Conservation (phyloP, 2,329 filamentous ascomycete genomes). For the Davidsoniella virescens region DNA sequence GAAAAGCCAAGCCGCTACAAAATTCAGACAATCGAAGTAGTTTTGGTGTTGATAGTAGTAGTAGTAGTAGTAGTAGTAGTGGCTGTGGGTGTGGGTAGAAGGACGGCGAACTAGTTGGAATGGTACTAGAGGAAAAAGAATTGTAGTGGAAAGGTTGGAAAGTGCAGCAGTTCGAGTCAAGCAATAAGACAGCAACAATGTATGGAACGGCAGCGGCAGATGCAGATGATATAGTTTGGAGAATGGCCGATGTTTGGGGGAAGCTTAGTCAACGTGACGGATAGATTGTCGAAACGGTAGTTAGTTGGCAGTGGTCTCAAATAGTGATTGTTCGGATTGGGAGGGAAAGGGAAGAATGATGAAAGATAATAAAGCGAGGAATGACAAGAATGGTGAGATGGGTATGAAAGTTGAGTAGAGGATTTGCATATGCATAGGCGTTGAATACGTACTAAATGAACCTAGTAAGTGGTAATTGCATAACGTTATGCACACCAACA, state of each 20-base stretch:
- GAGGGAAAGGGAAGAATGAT: neutral
- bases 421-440: too few relatives aligned
- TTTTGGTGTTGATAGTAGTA: neutral
- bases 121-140: neutral
- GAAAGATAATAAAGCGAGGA: neutral
- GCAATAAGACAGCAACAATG: neutral
- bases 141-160: neutral
- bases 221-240: neutral
- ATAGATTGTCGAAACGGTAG: neutral
- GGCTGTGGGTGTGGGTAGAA: neutral
- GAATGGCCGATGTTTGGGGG: neutral
- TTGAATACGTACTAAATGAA: too few relatives aligned
- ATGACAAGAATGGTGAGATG: conserved; percentile 1
- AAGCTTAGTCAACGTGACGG: neutral
- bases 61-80: too few relatives aligned
- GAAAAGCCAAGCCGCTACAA: neutral
- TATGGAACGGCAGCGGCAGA: neutral
- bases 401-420: neutral
- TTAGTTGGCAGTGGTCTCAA: neutral
- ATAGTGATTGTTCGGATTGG: neutral
- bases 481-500: too few relatives aligned
- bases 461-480: too few relatives aligned
- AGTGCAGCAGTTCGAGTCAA: neutral
- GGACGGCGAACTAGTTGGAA: neutral
- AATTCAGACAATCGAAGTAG: neutral